Evolutionary conservation across 345 rosid species (phyloP), one percentile per base, ranked within the genome.

Genomic region (Durio zibethinus): DNA sequence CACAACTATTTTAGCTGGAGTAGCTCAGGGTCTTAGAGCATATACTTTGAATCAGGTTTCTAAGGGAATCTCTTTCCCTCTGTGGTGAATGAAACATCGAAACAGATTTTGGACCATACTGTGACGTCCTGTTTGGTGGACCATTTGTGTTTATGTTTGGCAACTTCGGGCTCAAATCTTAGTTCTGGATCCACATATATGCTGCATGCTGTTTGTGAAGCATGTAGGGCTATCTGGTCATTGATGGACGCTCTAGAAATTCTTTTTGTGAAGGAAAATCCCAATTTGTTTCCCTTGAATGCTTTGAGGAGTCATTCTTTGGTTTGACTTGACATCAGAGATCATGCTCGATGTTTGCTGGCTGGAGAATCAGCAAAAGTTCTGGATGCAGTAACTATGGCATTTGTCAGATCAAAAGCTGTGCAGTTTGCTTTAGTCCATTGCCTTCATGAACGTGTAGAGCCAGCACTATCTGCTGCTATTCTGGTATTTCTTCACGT

Each of bases 401-500:
- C 92, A 35, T 89, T 90, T 83, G 88, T 96, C 65, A 88, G 88
- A 73, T 92, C 97, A 66, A 92, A 96, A 80, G 86, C 89, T 80
- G 87, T 96, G 74, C 99, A 91, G 77, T 75, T 85, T 83, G 92
- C 98, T 60, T 81, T 96, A 67, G 85, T 85, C 78, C 86, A 89
- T 83, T 92, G 96, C 83, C 90, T 93, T 83, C 91, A 85, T 87
- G 98, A 93, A 84, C 90, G 89, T 80, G 76, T 77, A 81, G 98
- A 96, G 84, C 82, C 88, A 83, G 79, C 89, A 36, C 78, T 88
- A 56, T 77, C 83, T 74, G 93, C 94, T 67, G 78, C 83, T 66
- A 86, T 96, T 85, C 98, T 93, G 98, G 99, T 95, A 74, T 60
- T 72, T 73, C 54, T 84, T 74, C 74, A 57, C 1, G 45, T 76